Evolutionary conservation across 305 asterid species (phyloP).

Genomic region (Fraxinus nigra): DNA sequence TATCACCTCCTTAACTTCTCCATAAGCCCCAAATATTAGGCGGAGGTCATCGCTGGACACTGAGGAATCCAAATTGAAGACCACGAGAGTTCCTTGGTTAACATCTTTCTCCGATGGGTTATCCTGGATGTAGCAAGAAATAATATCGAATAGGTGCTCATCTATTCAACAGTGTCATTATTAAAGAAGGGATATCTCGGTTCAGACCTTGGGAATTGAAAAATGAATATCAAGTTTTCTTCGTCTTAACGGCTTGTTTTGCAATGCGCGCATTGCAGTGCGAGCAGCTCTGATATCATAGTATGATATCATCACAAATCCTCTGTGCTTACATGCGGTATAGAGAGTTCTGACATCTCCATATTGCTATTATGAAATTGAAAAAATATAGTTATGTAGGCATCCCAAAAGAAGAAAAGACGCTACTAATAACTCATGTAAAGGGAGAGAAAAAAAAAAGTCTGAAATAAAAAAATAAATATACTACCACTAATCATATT

Average conservation of each 20-base stretch:
- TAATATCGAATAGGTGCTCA: background rate
- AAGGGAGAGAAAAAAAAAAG: background rate
- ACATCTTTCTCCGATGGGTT: conserved; percentile 94
- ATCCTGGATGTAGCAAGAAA: conserved; percentile 51
- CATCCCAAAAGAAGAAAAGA: background rate
- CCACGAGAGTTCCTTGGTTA: conserved; percentile 96
- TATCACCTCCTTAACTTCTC: conserved; percentile 53
- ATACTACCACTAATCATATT: conserved; percentile 1
- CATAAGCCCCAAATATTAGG: conserved; percentile 49
- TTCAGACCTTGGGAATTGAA: conserved; percentile 81
- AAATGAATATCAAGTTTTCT: conserved; percentile 93
- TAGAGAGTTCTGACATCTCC: conserved; percentile 92
- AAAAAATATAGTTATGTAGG: background rate
- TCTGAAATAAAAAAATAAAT: background rate
- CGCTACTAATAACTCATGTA: no score
- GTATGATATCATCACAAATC: conserved; percentile 97
- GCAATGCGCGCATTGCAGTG: conserved; percentile 86
- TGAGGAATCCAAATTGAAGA: conserved; percentile 87
- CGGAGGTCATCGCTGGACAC: conserved; percentile 52
- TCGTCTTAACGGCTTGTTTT: conserved; percentile 83
- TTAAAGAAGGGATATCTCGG: conserved; percentile 2
- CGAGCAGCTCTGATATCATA: conserved; percentile 97
- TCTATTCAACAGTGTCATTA: conserved; percentile 4
- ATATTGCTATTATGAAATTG: conserved; percentile 59
- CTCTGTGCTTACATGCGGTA: conserved; percentile 94